Conservation (phyloP, 2,329 filamentous ascomycete genomes). For the Tolypocladium ophioglossoides region DNA sequence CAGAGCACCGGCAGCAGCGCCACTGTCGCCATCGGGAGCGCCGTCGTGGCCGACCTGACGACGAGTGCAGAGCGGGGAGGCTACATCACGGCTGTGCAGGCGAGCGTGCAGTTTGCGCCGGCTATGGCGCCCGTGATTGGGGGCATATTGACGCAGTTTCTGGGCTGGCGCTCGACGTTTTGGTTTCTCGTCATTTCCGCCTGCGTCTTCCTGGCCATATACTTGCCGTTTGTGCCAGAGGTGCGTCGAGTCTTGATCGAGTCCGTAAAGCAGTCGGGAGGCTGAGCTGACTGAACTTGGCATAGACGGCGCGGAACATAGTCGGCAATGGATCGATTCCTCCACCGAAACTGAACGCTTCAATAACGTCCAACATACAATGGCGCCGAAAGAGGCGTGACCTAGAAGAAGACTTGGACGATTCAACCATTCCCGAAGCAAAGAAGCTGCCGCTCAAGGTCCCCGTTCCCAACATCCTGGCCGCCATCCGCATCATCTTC, state of each 20-base stretch:
- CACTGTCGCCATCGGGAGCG: slow-evolving; percentile 40
- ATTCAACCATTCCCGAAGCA: neutral
- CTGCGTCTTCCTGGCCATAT: slow-evolving; percentile 25
- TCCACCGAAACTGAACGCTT: slow-evolving; percentile 17
- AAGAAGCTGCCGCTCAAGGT: slow-evolving; percentile 7
- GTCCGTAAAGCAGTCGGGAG: neutral
- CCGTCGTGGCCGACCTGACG: slow-evolving; percentile 46
- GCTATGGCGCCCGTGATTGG: slow-evolving; percentile 39
- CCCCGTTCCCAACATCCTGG: slow-evolving; percentile 18
- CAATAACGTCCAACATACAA: slow-evolving; percentile 5
- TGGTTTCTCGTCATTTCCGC: slow-evolving; percentile 41
- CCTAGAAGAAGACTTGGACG: slow-evolving; percentile 2
- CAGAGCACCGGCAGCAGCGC: slow-evolving; percentile 42
- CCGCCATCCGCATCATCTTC: slow-evolving; percentile 20
- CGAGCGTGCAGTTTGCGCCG: slow-evolving; percentile 29
- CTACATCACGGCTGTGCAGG: slow-evolving; percentile 37
- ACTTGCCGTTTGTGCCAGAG: slow-evolving; percentile 27
- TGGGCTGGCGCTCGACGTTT: slow-evolving; percentile 44
- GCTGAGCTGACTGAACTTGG: neutral
- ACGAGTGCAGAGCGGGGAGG: slow-evolving; percentile 45
- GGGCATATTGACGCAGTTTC: slow-evolving; percentile 37
- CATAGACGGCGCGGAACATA: slow-evolving; percentile 26
- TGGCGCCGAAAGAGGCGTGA: slow-evolving; percentile 5
- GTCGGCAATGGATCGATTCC: slow-evolving; percentile 35
- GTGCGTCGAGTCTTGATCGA: slow-evolving; percentile 1